Evolutionary conservation across 2,329 filamentous ascomycete genomes (phyloP).

Genomic region (Microascus cirrosus): DNA sequence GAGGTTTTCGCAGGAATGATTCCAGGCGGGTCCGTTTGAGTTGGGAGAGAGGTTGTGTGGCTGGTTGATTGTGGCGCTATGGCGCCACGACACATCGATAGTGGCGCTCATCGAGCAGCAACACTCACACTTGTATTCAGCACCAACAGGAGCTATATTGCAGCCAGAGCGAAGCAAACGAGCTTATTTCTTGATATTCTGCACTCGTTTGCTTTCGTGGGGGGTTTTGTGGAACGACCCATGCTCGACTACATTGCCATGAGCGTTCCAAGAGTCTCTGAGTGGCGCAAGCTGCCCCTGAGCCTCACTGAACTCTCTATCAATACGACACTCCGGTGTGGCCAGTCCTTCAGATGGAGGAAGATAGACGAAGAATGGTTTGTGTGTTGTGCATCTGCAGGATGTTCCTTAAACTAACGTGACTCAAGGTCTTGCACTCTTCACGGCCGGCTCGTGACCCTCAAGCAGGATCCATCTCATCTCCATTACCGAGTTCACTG

Average conservation of each 20-base stretch:
- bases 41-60: not conserved
- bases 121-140: not conserved
- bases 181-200: not conserved
- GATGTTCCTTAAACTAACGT: not conserved
- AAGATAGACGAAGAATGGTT: conserved; percentile 79
- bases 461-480: conserved; percentile 69
- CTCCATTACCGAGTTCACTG: conserved; percentile 72
- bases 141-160: too few relatives aligned
- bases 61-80: not conserved
- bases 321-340: conserved; percentile 86
- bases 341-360: conserved; percentile 94
- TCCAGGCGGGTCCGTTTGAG: not conserved
- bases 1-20: not conserved
- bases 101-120: not conserved
- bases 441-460: conserved; percentile 70
- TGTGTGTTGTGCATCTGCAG: not conserved
- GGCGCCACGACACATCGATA: not conserved
- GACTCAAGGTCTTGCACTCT: conserved; percentile 64
- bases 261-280: conserved; percentile 30
- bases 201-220: too few relatives aligned
- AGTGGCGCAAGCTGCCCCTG: conserved; percentile 82
- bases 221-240: not conserved
- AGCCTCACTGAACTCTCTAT: conserved; percentile 80
- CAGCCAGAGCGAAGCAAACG: too few relatives aligned
- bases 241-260: not conserved